These are phyloP conservation scores for Chalara sp. DNA, from an alignment of 2,329 filamentous ascomycete species.

Conservation along the genomic window DNA sequence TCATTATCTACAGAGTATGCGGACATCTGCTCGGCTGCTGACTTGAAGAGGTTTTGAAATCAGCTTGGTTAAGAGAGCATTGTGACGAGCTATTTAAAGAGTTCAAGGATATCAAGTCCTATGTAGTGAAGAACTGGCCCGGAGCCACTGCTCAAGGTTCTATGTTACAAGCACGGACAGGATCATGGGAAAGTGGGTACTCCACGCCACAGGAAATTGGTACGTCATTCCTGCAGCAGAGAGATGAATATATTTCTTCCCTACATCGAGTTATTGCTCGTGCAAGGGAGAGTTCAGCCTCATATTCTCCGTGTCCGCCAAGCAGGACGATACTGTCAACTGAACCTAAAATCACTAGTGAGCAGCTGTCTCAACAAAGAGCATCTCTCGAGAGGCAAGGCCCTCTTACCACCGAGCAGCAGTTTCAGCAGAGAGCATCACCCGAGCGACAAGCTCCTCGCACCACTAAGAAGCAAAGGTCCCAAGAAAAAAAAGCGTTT, in stretches of 20 bases:
- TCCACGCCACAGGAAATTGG: not conserved
- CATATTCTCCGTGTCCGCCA: slow-evolving; percentile 2
- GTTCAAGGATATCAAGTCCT: not conserved
- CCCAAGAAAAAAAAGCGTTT: not conserved
- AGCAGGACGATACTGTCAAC: not conserved
- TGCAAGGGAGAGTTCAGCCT: slow-evolving; percentile 2
- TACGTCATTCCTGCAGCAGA: not conserved
- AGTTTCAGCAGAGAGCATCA: not conserved
- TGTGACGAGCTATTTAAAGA: not conserved
- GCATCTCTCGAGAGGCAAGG: not conserved
- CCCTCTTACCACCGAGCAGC: not conserved
- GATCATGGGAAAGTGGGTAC: not conserved
- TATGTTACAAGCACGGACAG: not conserved
- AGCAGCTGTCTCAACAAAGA: not conserved
- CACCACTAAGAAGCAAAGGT: not conserved
- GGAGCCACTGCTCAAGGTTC: not conserved
- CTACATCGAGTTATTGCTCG: slow-evolving; percentile 3
- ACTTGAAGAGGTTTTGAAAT: too few species aligned
- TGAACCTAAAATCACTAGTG: not conserved
- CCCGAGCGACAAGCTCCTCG: not conserved
- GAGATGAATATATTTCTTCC: slow-evolving; percentile 1
- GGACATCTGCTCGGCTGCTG: too few species aligned
- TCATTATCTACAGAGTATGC: too few species aligned
- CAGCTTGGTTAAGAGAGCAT: too few species aligned
- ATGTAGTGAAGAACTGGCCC: not conserved